Evolutionary conservation across 805 yeast genomes (phyloP).

Genomic region (Ogataea methanolica): DNA sequence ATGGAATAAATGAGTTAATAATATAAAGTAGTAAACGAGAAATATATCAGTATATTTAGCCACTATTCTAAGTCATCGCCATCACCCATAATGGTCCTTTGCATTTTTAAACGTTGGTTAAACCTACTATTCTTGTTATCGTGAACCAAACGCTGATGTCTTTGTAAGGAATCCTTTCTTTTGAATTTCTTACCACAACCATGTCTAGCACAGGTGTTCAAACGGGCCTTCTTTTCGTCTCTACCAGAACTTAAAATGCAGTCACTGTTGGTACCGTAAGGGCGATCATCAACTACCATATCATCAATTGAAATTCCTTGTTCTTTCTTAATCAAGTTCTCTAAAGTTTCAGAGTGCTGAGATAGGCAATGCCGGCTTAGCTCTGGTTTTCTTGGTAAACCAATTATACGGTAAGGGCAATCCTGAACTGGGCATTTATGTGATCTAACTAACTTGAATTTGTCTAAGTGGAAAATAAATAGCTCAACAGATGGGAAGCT

Average conservation of each 20-base stretch:
- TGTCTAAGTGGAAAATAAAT: slow-evolving; percentile 37
- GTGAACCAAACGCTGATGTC: slow-evolving; percentile 53
- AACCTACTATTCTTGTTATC: slow-evolving; percentile 37
- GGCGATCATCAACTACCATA: not conserved
- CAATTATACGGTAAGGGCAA: slow-evolving; percentile 47
- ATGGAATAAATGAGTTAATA: too few relatives aligned
- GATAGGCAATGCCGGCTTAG: slow-evolving; percentile 46
- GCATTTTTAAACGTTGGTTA: slow-evolving; percentile 29
- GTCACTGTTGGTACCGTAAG: not conserved
- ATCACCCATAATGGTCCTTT: slow-evolving; percentile 15
- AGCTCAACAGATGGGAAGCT: slow-evolving; percentile 32
- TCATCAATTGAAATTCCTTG: slow-evolving; percentile 3
- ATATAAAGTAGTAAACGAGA: too few relatives aligned
- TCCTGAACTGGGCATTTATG: slow-evolving; percentile 41
- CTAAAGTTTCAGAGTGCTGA: slow-evolving; percentile 33
- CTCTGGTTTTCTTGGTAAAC: slow-evolving; percentile 45
- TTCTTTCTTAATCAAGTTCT: slow-evolving; percentile 5
- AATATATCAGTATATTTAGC: too few relatives aligned
- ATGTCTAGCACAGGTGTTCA: slow-evolving; percentile 16
- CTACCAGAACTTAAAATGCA: not conserved
- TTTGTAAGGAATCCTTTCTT: slow-evolving; percentile 47
- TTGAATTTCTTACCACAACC: slow-evolving; percentile 45
- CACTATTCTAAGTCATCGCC: not conserved
- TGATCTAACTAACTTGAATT: slow-evolving; percentile 32
- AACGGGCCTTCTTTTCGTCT: slow-evolving; percentile 4